Percentiles rank a stretch among this genome's conserved stretches.
Evolutionary conservation across 2,329 filamentous ascomycete species (phyloP).

Genomic region (Ceratocystis harringtonii): DNA sequence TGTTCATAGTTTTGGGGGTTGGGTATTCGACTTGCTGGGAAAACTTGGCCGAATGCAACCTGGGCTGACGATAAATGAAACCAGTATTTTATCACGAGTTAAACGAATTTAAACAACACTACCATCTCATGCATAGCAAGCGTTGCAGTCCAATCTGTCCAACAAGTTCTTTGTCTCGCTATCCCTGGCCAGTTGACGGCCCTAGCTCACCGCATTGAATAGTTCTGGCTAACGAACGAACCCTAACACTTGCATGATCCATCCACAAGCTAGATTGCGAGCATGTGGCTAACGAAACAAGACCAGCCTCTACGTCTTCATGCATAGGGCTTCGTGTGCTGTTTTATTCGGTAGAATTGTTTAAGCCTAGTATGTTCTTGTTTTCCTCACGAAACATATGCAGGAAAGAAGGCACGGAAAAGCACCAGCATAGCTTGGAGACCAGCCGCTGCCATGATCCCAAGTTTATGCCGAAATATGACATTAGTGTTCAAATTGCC

Average conservation of each 20-base stretch:
- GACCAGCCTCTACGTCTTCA: not conserved
- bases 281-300: not conserved
- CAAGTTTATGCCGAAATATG: not conserved
- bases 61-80: not conserved
- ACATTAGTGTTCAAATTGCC: not conserved
- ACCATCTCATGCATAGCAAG: not conserved
- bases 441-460: not conserved
- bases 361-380: not conserved
- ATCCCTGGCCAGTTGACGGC: not conserved
- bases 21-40: no score
- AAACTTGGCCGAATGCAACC: no score
- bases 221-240: not conserved
- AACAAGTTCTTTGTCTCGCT: not conserved
- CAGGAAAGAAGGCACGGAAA: not conserved
- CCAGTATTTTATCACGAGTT: not conserved
- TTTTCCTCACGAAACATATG: not conserved
- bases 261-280: not conserved
- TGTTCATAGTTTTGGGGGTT: no score
- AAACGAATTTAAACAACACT: not conserved
- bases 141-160: not conserved
- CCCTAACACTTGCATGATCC: not conserved
- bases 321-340: no score
- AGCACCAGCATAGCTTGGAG: not conserved
- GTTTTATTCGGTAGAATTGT: no score
- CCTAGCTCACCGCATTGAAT: not conserved